Conservation (phyloP, 164 flowering plant species). For the Cinnamomum micranthum region DNA sequence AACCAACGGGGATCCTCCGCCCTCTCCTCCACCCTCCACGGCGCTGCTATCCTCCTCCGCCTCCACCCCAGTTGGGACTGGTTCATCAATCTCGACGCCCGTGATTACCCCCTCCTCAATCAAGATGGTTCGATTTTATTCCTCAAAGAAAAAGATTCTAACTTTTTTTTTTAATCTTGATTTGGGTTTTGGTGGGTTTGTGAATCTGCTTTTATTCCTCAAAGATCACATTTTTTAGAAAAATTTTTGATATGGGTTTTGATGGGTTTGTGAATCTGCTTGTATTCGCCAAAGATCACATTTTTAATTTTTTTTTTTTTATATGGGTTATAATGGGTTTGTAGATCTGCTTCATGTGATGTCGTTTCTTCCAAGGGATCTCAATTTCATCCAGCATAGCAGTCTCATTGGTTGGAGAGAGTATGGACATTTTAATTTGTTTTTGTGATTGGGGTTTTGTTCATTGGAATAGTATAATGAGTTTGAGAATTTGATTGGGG, state of each 20-base stretch:
- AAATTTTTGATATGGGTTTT: too few species aligned
- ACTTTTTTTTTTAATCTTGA: too few species aligned
- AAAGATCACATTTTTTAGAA: background rate
- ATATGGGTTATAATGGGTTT: slow-evolving; percentile 13
- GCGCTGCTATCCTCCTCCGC: slow-evolving; percentile 67
- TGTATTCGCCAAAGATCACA: background rate
- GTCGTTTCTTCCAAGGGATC: slow-evolving; percentile 71
- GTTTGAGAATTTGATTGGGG: slow-evolving; percentile 8
- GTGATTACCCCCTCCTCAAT: slow-evolving; percentile 83
- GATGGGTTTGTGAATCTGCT: background rate
- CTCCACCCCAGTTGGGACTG: slow-evolving; percentile 70
- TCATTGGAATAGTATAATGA: background rate
- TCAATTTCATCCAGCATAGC: slow-evolving; percentile 83
- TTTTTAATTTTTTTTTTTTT: background rate
- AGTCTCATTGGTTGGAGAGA: slow-evolving; percentile 91
- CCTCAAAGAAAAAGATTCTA: background rate
- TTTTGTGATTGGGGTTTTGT: background rate
- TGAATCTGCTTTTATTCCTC: too few species aligned
- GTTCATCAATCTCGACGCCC: slow-evolving; percentile 67
- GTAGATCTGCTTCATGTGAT: slow-evolving; percentile 90
- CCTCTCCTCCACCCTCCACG: slow-evolving; percentile 64
- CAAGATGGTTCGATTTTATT: slow-evolving; percentile 70
- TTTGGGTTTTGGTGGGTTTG: too few species aligned
- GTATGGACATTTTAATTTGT: slow-evolving; percentile 34
- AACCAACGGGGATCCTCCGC: slow-evolving; percentile 56